Evolutionary conservation across 257 asterid genomes (phyloP).

Genomic region (Capsicum baccatum): DNA sequence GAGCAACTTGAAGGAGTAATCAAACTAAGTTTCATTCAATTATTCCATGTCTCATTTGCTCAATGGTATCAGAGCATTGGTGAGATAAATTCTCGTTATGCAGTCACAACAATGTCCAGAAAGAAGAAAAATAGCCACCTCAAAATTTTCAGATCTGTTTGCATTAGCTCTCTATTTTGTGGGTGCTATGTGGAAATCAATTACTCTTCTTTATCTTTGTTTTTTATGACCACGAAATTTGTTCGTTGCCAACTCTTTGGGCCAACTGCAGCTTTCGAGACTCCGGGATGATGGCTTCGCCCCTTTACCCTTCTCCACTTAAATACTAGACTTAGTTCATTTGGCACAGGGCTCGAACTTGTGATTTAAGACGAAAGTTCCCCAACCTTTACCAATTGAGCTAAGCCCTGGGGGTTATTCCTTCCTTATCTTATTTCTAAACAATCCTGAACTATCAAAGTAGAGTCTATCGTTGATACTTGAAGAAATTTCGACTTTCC

Average conservation of each 20-base stretch:
- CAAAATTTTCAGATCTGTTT: not conserved
- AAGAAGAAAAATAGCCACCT: not conserved
- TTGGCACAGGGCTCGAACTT: not conserved
- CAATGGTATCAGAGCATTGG: not conserved
- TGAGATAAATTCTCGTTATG: not conserved
- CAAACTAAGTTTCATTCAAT: not conserved
- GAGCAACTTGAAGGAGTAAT: not conserved
- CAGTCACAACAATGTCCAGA: not conserved
- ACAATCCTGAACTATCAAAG: not conserved
- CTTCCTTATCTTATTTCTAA: not conserved
- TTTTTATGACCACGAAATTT: not conserved
- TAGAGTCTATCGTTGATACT: not conserved
- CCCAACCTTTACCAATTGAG: not conserved
- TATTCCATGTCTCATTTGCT: not conserved
- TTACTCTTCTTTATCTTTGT: not conserved
- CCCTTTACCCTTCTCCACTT: not conserved
- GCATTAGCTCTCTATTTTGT: not conserved
- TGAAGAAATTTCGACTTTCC: not conserved
- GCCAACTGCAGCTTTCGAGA: not conserved
- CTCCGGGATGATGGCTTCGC: not conserved
- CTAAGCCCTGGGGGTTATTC: not conserved
- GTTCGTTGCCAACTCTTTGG: not conserved
- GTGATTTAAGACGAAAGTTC: not conserved
- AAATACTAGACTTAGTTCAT: not conserved
- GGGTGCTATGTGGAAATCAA: not conserved